Base-by-base conservation (phyloP, 2,329 filamentous ascomycete species). In the Talaromyces sp. region DNA sequence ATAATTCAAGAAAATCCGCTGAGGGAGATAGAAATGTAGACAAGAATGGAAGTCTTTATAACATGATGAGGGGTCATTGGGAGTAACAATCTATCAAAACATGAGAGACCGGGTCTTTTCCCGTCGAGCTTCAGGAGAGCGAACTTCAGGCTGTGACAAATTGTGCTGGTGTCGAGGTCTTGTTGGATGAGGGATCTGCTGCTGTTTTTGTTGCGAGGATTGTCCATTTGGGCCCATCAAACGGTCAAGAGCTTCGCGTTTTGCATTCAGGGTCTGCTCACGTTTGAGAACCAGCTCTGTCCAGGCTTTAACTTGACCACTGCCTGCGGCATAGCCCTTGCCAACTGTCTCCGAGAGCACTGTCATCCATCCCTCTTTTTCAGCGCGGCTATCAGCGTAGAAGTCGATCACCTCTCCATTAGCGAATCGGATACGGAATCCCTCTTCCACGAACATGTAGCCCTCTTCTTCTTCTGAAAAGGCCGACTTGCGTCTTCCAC, bases 401-500 rank as follows among this genome's bases (percentile, higher is more conserved):
- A 97, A 97, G 78, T 97, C 93, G 70, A 99, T 99, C 63, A 96
- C 86, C 76, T 99, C 94, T 61, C 94, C 94, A 69, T 99, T 99
- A 71, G 90, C 95, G 76, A 99, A 99, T 59, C 93, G 91, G 71
- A 99, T 96, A 40, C 94, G 90, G 87, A 99, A 99, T 2, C 94
- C 94, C 72, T 99, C 94, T 73, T 99, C 94, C 55, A 99, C 93
- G 72, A 99, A 99, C 89, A 97, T 96, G 79, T 99, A 99, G 41
- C 94, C 94, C 71, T 99, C 94, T 75, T 99, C 94, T 64, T 99
- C 94, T 74, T 97, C 94, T 1, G 93, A 92, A 73, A 99, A 99
- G 10, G 90, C 94, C 35, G 92, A 97, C 73, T 95, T 91, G 57
- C 94, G 88, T 43, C 94, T 88, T 65, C 85, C 87, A 57, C 91